These are phyloP conservation scores for Parathielavia hyrcaniae DNA, from an alignment of 495 filamentous ascomycete genomes.

Conservation along the genomic window DNA sequence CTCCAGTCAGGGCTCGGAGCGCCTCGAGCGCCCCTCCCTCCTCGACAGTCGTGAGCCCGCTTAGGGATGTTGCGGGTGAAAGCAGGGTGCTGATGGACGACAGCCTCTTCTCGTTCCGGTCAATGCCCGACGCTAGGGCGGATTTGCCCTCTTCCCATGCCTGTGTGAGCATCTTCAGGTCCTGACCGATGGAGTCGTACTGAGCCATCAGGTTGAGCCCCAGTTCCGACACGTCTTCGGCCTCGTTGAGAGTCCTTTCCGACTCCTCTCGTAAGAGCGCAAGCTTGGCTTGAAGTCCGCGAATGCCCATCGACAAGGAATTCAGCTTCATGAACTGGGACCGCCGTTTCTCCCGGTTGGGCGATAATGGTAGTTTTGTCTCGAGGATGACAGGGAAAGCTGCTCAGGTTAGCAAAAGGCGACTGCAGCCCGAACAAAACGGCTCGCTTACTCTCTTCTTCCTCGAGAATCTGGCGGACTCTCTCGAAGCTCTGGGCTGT, in stretches of 20 bases:
- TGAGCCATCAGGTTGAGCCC: slow-evolving; percentile 72
- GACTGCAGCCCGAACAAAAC: neutral
- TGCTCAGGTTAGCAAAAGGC: slow-evolving; percentile 17
- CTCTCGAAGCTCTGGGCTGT: slow-evolving; percentile 51
- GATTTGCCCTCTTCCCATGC: slow-evolving; percentile 88
- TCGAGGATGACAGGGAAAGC: slow-evolving; percentile 44
- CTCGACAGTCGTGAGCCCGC: slow-evolving; percentile 76
- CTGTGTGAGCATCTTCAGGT: slow-evolving; percentile 73
- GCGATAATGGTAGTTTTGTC: slow-evolving; percentile 62
- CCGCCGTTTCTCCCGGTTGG: slow-evolving; percentile 71
- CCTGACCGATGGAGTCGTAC: slow-evolving; percentile 88
- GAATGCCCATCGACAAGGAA: slow-evolving; percentile 82
- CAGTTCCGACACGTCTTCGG: slow-evolving; percentile 65
- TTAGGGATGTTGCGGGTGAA: slow-evolving; percentile 73
- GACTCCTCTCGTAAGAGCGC: slow-evolving; percentile 88
- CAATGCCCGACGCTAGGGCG: slow-evolving; percentile 65
- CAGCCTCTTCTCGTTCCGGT: slow-evolving; percentile 61
- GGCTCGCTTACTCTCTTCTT: slow-evolving; percentile 68
- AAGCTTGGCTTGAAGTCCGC: slow-evolving; percentile 89
- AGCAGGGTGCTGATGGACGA: slow-evolving; percentile 63
- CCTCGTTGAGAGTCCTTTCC: slow-evolving; percentile 63
- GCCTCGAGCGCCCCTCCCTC: slow-evolving; percentile 68
- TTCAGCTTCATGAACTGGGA: slow-evolving; percentile 79
- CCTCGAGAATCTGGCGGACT: slow-evolving; percentile 62
- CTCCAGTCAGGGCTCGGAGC: slow-evolving; percentile 68